Conservation (phyloP, 139 green algal genomes). For the Chlorokybus atmophyticus region DNA sequence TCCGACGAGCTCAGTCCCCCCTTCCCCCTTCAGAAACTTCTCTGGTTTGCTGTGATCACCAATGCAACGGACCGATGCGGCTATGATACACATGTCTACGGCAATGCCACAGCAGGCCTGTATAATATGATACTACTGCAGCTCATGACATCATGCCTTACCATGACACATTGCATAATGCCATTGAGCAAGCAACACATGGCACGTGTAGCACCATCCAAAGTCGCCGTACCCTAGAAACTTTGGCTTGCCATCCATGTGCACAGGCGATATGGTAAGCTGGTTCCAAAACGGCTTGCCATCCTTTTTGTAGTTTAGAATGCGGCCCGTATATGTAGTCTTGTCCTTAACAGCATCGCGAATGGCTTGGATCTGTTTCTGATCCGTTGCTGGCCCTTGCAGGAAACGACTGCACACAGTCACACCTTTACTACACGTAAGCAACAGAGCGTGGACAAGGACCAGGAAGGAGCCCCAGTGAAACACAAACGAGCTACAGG, state of each 20-base stretch:
- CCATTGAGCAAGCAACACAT: no score
- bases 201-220: not conserved
- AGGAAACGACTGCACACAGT: slow-evolving; percentile 67
- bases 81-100: not conserved
- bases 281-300: slow-evolving; percentile 82
- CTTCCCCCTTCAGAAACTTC: no score
- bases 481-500: not conserved
- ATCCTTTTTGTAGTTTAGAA: slow-evolving; percentile 85
- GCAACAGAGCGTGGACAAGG: no score
- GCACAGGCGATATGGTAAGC: slow-evolving; percentile 22
- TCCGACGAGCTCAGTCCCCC: no score
- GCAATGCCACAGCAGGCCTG: not conserved
- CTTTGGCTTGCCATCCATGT: not conserved
- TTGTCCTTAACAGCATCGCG: slow-evolving; percentile 48
- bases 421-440: no score
- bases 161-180: no score
- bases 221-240: not conserved
- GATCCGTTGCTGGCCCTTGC: slow-evolving; percentile 87
- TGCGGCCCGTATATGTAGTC: slow-evolving; percentile 54
- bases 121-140: not conserved
- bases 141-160: not conserved
- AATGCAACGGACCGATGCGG: no score
- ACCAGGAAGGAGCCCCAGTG: no score
- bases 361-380: slow-evolving; percentile 67
- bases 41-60: no score